Conservation (phyloP, 305 asterid species). For the Lippia alba region DNA sequence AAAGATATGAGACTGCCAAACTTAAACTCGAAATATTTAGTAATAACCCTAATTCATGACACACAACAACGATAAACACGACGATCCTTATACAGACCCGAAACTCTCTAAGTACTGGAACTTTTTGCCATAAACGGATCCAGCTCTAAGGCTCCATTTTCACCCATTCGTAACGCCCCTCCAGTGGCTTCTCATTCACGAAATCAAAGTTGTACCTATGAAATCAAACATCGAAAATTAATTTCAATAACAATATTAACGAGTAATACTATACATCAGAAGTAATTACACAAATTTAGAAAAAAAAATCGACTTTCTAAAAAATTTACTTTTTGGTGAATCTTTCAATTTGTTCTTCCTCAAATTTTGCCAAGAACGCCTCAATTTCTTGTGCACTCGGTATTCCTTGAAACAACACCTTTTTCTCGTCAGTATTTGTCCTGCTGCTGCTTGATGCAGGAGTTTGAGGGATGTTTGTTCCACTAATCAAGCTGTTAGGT, state of each 20-base stretch:
- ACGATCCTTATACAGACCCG: background rate
- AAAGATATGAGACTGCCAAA: background rate
- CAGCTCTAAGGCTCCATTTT: slow-evolving; percentile 2
- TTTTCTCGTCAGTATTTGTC: background rate
- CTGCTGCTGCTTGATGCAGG: background rate
- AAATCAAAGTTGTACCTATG: slow-evolving; percentile 27
- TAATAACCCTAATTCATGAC: too few species aligned
- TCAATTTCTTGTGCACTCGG: background rate
- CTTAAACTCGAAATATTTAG: background rate
- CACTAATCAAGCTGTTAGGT: background rate
- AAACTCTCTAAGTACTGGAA: background rate
- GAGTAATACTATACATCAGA: background rate
- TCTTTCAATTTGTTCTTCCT: background rate
- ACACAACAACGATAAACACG: too few species aligned
- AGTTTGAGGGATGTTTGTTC: background rate
- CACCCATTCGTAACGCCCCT: slow-evolving; percentile 25
- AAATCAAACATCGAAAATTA: background rate
- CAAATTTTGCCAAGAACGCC: background rate
- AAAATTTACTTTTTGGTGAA: slow-evolving; percentile 7
- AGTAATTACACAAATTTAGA: background rate
- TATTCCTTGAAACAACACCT: background rate
- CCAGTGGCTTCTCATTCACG: slow-evolving; percentile 24
- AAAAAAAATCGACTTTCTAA: too few species aligned
- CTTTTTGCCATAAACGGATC: background rate
- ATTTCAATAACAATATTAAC: background rate